Percentiles rank a stretch among this genome's conserved stretches.
Evolutionary conservation across 192 early-diverging fungal genomes (phyloP).

Genomic region (Umbelopsis sp.): DNA sequence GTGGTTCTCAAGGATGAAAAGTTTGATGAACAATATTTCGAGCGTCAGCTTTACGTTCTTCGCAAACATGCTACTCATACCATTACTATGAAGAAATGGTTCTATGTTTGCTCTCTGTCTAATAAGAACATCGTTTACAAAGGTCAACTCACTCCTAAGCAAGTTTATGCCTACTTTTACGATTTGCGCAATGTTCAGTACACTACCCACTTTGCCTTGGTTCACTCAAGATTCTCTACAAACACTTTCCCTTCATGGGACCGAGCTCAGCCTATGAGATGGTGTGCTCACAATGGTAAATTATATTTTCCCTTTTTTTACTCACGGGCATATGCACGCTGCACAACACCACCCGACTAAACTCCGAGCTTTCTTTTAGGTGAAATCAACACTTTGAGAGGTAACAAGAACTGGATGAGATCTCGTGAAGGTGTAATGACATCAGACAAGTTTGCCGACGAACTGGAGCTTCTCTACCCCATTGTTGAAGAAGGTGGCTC

Average conservation of each 20-base stretch:
- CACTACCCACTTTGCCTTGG: constrained; percentile 91
- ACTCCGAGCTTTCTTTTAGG: constrained; percentile 45
- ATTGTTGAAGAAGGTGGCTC: constrained; percentile 96
- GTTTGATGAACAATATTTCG: constrained; percentile 67
- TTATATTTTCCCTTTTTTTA: background rate
- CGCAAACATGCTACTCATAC: constrained; percentile 89
- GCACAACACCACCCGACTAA: background rate
- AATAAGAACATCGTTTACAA: constrained; percentile 96
- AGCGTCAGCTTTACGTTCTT: constrained; percentile 86
- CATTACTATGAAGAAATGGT: constrained; percentile 87
- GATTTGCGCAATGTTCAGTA: constrained; percentile 86
- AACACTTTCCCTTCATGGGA: constrained; percentile 99
- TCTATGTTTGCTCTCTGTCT: constrained; percentile 96
- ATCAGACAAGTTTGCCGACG: constrained; percentile 76
- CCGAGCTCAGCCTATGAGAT: constrained; percentile 97
- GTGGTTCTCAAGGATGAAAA: constrained; percentile 61
- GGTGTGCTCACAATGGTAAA: constrained; percentile 97
- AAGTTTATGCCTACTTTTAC: constrained; percentile 92
- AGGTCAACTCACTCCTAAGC: constrained; percentile 92
- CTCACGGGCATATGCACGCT: constrained; percentile 2
- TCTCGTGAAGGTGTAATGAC: constrained; percentile 94
- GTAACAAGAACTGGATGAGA: constrained; percentile 99
- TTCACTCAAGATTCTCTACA: constrained; percentile 98
- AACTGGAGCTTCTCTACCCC: constrained; percentile 84
- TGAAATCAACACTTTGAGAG: constrained; percentile 98